Evolutionary conservation across 345 rosid genomes (phyloP).

Genomic region (Populus simonii): DNA sequence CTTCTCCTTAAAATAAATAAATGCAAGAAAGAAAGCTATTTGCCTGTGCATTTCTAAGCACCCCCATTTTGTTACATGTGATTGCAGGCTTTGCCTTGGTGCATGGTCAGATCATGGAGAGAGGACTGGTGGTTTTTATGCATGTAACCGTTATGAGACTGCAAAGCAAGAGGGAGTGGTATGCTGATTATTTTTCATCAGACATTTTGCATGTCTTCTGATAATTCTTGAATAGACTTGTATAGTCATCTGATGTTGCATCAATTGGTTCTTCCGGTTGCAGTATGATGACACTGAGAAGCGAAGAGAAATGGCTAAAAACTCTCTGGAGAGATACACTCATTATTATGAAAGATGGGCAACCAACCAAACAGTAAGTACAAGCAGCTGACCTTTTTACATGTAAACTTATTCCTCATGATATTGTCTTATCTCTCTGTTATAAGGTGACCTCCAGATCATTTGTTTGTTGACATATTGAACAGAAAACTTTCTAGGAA

Average conservation of each 20-base stretch:
- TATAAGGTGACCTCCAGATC: neutral
- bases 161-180: conserved; percentile 91
- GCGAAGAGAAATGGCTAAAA: conserved; percentile 89
- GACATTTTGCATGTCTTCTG: neutral
- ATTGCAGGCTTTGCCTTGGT: conserved; percentile 75
- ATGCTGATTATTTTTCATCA: conserved; percentile 14
- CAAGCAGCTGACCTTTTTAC: neutral
- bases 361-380: conserved; percentile 74
- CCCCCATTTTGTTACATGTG: conserved; percentile 15
- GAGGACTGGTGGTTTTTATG: conserved; percentile 76
- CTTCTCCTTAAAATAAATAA: neutral
- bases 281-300: conserved; percentile 79
- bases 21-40: neutral
- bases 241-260: conserved; percentile 2
- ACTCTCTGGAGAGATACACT: conserved; percentile 80
- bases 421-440: neutral
- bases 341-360: conserved; percentile 93
- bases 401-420: neutral
- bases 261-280: conserved; percentile 1
- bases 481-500: neutral
- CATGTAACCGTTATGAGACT: conserved; percentile 75
- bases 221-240: neutral
- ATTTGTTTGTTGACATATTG: neutral
- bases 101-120: conserved; percentile 77
- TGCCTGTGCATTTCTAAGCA: neutral